Conservation (phyloP, 2,329 filamentous ascomycete genomes). For the Dryadomyces quercivorus region DNA sequence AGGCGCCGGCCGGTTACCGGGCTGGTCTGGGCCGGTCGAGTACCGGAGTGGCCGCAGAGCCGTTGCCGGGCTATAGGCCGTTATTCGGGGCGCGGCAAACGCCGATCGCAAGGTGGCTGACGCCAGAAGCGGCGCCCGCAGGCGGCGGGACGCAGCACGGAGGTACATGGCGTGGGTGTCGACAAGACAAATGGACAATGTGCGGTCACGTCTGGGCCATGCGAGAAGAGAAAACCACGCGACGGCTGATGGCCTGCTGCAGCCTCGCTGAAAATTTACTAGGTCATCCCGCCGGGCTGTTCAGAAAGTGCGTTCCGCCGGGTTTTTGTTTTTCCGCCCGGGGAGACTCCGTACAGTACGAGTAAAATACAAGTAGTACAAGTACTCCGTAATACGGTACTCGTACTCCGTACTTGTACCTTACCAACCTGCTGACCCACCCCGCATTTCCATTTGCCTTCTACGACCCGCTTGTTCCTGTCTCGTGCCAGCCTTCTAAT, state of each 20-base stretch:
- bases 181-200: not conserved
- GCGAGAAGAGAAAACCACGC: not conserved
- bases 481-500: not conserved
- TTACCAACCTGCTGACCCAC: not conserved
- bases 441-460: not conserved
- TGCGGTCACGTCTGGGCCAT: not conserved
- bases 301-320: too few species aligned
- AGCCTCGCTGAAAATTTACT: conserved; percentile 7
- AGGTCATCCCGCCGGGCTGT: conserved; percentile 2
- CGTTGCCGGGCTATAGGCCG: not conserved
- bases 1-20: not conserved
- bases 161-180: conserved; percentile 7
- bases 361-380: too few species aligned
- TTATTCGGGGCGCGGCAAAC: not conserved
- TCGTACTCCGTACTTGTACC: not conserved
- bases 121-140: conserved; percentile 6
- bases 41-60: not conserved
- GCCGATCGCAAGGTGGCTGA: conserved; percentile 1
- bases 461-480: not conserved
- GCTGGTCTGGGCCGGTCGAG: conserved; percentile 4
- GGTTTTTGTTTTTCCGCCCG: not conserved
- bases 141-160: conserved; percentile 8
- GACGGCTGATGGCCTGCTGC: conserved; percentile 3
- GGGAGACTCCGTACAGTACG: not conserved
- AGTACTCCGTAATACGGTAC: too few species aligned